Evolutionary conservation across 768 basidiomycete species (phyloP).

Genomic region (Russula vinacea): DNA sequence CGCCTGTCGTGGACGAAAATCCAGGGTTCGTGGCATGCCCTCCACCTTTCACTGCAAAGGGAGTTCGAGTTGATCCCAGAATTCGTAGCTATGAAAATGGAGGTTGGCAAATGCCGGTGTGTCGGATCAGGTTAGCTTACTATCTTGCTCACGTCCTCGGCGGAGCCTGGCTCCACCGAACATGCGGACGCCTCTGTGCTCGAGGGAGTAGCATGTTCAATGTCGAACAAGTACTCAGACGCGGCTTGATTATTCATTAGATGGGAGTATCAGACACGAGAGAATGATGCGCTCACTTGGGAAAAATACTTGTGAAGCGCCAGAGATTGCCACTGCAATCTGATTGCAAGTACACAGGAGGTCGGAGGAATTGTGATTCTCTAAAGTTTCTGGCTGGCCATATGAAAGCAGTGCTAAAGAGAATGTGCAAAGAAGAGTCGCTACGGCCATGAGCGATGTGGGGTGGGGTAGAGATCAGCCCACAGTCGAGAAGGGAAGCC

Average conservation of each 20-base stretch:
- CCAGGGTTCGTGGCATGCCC: no score
- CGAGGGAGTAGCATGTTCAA: background rate
- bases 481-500: background rate
- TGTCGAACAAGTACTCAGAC: slow-evolving; percentile 18
- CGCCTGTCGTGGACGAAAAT: no score
- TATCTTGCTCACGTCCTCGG: no score
- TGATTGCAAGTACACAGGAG: background rate
- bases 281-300: background rate
- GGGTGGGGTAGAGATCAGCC: background rate
- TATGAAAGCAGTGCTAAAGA: background rate
- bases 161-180: no score
- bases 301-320: slow-evolving; percentile 3
- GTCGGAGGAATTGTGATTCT: background rate
- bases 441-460: background rate
- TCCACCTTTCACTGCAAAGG: no score
- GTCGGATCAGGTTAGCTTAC: no score
- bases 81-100: no score
- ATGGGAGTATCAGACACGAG: background rate
- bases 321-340: slow-evolving; percentile 3
- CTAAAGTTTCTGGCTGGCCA: background rate
- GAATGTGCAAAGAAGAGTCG: background rate
- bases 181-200: background rate
- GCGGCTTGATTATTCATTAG: slow-evolving; percentile 8
- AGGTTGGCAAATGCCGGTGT: no score
- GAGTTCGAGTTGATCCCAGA: no score